These are phyloP conservation scores for Pseudofabraea citricarpa DNA, from an alignment of 2,329 filamentous ascomycete genomes.

Conservation along the genomic window DNA sequence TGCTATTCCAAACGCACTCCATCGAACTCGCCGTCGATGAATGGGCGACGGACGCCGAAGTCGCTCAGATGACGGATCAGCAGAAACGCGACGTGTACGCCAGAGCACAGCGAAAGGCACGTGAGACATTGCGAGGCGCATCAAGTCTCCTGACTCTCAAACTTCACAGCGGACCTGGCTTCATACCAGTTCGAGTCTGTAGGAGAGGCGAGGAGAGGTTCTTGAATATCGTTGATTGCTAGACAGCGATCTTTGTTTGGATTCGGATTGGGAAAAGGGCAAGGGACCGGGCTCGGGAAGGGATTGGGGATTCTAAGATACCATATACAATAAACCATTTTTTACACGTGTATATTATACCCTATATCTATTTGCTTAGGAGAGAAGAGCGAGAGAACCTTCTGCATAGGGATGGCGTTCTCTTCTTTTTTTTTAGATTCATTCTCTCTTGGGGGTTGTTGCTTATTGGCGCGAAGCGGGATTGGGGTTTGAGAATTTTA, in stretches of 20 bases:
- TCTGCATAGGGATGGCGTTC: not conserved
- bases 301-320: not conserved
- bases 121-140: constrained; percentile 48
- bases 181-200: constrained; percentile 62
- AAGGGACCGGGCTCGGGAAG: too few species aligned
- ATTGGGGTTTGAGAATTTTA: too few species aligned
- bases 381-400: not conserved
- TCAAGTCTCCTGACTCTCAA: constrained; percentile 67
- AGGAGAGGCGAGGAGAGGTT: constrained; percentile 68
- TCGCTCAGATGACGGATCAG: constrained; percentile 41
- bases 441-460: too few species aligned
- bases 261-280: too few species aligned
- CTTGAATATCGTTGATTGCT: constrained; percentile 29
- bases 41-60: constrained; percentile 44
- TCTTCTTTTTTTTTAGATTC: too few species aligned
- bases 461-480: too few species aligned
- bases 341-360: too few species aligned
- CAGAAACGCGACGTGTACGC: constrained; percentile 51
- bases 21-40: constrained; percentile 58
- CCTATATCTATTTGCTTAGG: too few species aligned
- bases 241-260: not conserved
- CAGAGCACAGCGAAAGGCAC: constrained; percentile 52
- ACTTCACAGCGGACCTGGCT: constrained; percentile 50
- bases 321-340: too few species aligned
- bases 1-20: constrained; percentile 45